A percentile compares a stretch with the other conserved stretches of the same genome.
phyloP scores from a whole-genome alignment of 176 grass and related monocot species.

The Raddia distichophylla region DNA sequence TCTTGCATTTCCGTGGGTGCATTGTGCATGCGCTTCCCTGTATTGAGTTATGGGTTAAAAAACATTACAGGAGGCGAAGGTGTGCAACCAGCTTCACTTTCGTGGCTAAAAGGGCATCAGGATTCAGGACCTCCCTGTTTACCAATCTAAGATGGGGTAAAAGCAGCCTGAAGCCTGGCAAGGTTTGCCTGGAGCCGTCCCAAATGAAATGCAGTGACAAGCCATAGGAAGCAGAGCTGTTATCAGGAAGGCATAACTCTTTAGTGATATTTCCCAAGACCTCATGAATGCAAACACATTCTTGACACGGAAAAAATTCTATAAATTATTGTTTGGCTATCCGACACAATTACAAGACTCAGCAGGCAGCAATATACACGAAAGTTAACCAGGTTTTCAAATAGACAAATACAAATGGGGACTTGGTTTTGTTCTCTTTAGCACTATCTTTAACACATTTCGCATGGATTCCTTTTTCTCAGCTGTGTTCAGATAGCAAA shows the following conservation, averaged over 20 bases:
- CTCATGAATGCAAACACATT: not conserved
- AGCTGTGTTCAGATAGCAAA: slow-evolving; percentile 5
- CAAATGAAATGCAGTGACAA: slow-evolving; percentile 80
- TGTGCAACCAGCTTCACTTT: slow-evolving; percentile 1
- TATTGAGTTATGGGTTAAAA: not conserved
- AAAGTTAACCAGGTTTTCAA: slow-evolving; percentile 8
- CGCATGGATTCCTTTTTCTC: not conserved
- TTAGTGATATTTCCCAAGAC: not conserved
- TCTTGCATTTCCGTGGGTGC: not conserved
- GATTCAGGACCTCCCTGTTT: not conserved
- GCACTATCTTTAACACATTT: not conserved
- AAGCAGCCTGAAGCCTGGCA: slow-evolving; percentile 55
- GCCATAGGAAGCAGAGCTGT: slow-evolving; percentile 89
- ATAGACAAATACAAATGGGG: not conserved
- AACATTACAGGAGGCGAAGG: not conserved
- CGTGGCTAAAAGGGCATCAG: not conserved
- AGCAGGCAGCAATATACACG: not conserved
- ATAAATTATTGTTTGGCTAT: not conserved
- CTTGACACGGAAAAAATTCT: not conserved
- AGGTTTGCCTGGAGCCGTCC: slow-evolving; percentile 73
- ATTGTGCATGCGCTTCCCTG: not conserved
- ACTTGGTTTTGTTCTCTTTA: not conserved
- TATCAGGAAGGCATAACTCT: not conserved
- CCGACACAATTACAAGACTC: not conserved
- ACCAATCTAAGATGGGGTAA: slow-evolving; percentile 26